Evolutionary conservation across 352 stramenopile genomes (phyloP).

Genomic region (Globisporangium megalacanthum): DNA sequence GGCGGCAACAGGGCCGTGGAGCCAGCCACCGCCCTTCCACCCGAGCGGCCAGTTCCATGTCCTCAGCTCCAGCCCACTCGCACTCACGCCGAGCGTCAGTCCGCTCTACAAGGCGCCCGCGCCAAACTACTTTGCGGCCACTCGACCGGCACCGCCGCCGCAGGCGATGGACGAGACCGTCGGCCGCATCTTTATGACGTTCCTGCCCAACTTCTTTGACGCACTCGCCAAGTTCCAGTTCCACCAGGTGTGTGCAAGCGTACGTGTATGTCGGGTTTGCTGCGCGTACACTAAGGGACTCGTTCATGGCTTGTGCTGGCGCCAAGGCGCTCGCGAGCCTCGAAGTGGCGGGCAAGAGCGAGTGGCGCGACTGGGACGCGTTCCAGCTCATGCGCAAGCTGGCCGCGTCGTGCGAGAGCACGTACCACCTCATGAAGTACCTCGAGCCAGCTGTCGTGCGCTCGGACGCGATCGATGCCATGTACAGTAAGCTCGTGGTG

Average conservation of each 20-base stretch:
- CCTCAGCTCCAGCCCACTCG: conserved; percentile 29
- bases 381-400: conserved; percentile 56
- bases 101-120: conserved; percentile 34
- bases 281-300: neutral
- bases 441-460: conserved; percentile 42
- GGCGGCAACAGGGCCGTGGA: conserved; percentile 7
- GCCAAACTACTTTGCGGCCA: conserved; percentile 12
- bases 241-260: conserved; percentile 26
- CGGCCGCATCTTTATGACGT: conserved; percentile 40
- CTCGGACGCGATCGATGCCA: conserved; percentile 50
- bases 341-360: conserved; percentile 31
- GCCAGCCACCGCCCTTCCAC: conserved; percentile 15
- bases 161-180: conserved; percentile 39
- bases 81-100: conserved; percentile 36
- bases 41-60: conserved; percentile 33
- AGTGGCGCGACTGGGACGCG: conserved; percentile 45
- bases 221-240: conserved; percentile 58
- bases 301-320: neutral
- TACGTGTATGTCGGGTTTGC: neutral
- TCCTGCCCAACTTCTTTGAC: conserved; percentile 54
- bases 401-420: conserved; percentile 60
- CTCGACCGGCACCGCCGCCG: conserved; percentile 4
- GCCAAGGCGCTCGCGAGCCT: conserved; percentile 32
- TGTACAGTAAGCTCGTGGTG: conserved; percentile 58
- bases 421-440: conserved; percentile 71